Base-by-base conservation (phyloP, 2,329 filamentous ascomycete species). In the Aureobasidium namibiae region DNA sequence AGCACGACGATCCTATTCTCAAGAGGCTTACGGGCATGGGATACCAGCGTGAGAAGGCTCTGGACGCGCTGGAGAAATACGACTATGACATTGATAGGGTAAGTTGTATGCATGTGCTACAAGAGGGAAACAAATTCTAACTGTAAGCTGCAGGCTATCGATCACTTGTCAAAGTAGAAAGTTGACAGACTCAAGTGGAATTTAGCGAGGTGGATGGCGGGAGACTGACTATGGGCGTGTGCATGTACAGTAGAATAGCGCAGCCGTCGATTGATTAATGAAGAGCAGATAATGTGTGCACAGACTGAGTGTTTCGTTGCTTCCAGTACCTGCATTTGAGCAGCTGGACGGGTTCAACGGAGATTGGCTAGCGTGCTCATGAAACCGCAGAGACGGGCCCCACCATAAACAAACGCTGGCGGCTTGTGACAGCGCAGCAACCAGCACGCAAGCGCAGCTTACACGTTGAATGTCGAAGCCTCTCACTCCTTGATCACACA, bases 71-170 rank as follows among this genome's bases (percentile, higher is more conserved):
- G 70, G 92, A 97, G 78, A 92, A 92, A 73, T 96, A 89, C 71
- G 91, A 97, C 75, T 96, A 97, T 75, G 94, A 96, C 72, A 81
- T 96, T 70, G 91, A 96, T 74, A 90, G 89, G 83, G 92, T 96
- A 76, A 76, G 85, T 78, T 41, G 13, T 46, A 13, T 49, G 9
- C 33, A 21, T 21, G 3, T 31, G 44, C 33, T 29, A n/a, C n/a
- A 34, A 21, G 10, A 21, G 18, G 26, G 14, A 29, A n/a, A 29
- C 23, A 33, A 41, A 11, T 8, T 42, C 61, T 62, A 50, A 62
- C 46, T n/a, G 23, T 1, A 24, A 24, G 14, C 4, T 7, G 34
- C 18, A 63, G 61, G 61, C 61, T 60, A 57, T 63, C 26, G 61
- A 63, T 56, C 52, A 60, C 44, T 53, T 63, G 53, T 59, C 60